These are phyloP conservation scores for Nematocida parisii DNA, from an alignment of 371 early-diverging fungal species.

Conservation along the genomic window DNA sequence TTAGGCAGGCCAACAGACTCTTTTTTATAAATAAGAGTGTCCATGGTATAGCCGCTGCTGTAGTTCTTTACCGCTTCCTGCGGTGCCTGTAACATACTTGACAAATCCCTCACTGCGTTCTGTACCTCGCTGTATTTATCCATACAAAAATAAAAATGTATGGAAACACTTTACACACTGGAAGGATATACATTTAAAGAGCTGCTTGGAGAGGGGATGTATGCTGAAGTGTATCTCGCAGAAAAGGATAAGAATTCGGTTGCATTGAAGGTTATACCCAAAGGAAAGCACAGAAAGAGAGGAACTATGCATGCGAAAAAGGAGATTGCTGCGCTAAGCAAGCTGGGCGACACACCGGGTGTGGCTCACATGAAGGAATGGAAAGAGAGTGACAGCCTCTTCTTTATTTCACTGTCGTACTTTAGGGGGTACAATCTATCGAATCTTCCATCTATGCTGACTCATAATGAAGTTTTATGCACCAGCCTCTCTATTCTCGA, in stretches of 20 bases:
- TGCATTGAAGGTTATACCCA: slow-evolving; percentile 82
- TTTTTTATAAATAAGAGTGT: slow-evolving; percentile 46
- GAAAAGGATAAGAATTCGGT: slow-evolving; percentile 72
- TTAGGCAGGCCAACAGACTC: slow-evolving; percentile 8
- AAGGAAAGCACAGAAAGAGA: slow-evolving; percentile 27
- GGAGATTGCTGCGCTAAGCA: slow-evolving; percentile 24
- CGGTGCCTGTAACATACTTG: slow-evolving; percentile 15
- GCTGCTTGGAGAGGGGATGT: slow-evolving; percentile 74
- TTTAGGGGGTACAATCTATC: not conserved
- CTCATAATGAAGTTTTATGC: slow-evolving; percentile 1
- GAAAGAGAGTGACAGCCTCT: slow-evolving; percentile 12
- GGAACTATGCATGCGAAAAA: slow-evolving; percentile 52
- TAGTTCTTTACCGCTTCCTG: slow-evolving; percentile 25
- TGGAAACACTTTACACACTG: slow-evolving; percentile 55
- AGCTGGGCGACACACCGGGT: slow-evolving; percentile 2
- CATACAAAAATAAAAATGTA: slow-evolving; percentile 55
- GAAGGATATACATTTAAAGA: slow-evolving; percentile 62
- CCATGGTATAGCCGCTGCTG: slow-evolving; percentile 30
- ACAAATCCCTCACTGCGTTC: slow-evolving; percentile 16
- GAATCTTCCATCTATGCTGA: not conserved
- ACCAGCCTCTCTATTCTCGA: slow-evolving; percentile 16
- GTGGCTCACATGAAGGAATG: slow-evolving; percentile 30
- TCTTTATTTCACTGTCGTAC: slow-evolving; percentile 26
- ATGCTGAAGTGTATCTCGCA: slow-evolving; percentile 74
- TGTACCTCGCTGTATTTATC: slow-evolving; percentile 58